Percentiles rank a stretch among this genome's conserved stretches.
Conservation (phyloP, 306 rosid genomes). For the Delonix regia region DNA sequence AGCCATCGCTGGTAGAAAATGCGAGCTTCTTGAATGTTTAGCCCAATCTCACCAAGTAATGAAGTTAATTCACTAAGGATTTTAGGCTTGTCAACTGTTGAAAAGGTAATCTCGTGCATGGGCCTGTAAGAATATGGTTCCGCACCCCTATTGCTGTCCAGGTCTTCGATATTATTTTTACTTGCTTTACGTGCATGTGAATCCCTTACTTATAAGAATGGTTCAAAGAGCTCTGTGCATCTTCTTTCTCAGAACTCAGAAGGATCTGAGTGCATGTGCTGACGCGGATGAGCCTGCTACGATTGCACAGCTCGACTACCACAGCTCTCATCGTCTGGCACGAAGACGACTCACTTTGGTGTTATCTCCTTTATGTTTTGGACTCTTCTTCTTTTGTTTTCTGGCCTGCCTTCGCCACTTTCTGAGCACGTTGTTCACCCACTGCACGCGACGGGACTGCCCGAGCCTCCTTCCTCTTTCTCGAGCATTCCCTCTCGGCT, state of each 20-base stretch:
- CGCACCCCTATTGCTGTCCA: constrained; percentile 61
- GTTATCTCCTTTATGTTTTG: too few species aligned
- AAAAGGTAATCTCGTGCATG: too few species aligned
- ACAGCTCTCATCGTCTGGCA: constrained; percentile 83
- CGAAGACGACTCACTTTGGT: too few species aligned
- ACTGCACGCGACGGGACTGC: too few species aligned
- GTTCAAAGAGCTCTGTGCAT: constrained; percentile 61
- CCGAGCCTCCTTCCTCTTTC: too few species aligned
- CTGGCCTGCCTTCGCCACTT: too few species aligned
- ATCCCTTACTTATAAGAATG: constrained; percentile 49
- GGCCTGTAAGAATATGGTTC: too few species aligned
- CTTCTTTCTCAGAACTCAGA: constrained; percentile 66
- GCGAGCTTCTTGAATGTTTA: constrained; percentile 99
- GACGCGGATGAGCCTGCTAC: constrained; percentile 55
- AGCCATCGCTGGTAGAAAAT: constrained; percentile 90
- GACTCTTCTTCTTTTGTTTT: too few species aligned
- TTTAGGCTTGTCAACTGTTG: too few species aligned
- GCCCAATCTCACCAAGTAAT: constrained; percentile 83
- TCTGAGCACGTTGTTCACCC: too few species aligned
- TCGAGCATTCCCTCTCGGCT: too few species aligned
- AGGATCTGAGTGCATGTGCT: constrained; percentile 57
- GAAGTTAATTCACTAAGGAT: constrained; percentile 62
- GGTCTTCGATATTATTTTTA: constrained; percentile 62
- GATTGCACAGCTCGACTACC: constrained; percentile 70
- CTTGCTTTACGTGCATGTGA: constrained; percentile 53